A percentile compares a stretch with the other conserved stretches of the same genome.
Evolutionary conservation across 352 stramenopile species (phyloP).

Genomic region (Peronospora tabacina): DNA sequence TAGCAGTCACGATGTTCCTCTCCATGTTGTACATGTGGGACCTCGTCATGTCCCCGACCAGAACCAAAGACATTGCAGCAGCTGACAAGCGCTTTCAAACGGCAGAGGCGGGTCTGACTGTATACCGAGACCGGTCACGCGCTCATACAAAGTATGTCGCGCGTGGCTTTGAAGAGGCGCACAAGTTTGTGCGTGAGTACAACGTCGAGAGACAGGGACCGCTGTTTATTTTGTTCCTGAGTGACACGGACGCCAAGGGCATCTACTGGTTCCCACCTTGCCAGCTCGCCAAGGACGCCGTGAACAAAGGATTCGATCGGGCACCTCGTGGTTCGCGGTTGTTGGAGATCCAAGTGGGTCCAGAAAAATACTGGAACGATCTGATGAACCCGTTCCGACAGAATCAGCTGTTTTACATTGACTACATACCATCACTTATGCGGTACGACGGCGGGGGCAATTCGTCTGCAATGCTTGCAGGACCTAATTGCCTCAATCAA

Average conservation of each 20-base stretch:
- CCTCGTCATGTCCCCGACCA: constrained; percentile 30
- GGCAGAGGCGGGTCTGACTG: constrained; percentile 17
- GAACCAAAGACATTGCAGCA: constrained; percentile 12
- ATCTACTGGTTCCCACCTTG: constrained; percentile 78
- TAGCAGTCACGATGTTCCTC: constrained; percentile 49
- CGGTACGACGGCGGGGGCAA: constrained; percentile 72
- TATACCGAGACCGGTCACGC: constrained; percentile 34
- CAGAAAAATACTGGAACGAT: constrained; percentile 55
- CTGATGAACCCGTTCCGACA: constrained; percentile 67
- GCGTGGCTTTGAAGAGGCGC: constrained; percentile 57
- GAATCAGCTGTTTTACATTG: constrained; percentile 80
- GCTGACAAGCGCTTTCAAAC: constrained; percentile 14
- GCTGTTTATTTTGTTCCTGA: constrained; percentile 74
- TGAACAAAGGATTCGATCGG: constrained; percentile 52
- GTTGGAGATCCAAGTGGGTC: constrained; percentile 61
- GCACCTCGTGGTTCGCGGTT: constrained; percentile 53
- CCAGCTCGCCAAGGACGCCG: constrained; percentile 43
- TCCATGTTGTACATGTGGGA: constrained; percentile 66
- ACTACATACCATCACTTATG: constrained; percentile 69
- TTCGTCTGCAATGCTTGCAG: constrained; percentile 59
- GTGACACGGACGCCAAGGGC: constrained; percentile 53
- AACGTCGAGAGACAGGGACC: constrained; percentile 50
- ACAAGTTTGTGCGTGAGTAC: constrained; percentile 76
- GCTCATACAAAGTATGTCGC: constrained; percentile 56
- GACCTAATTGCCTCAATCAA: constrained; percentile 53